Conservation (phyloP, 2,329 filamentous ascomycete species). For the Hypocrella siamensis region DNA sequence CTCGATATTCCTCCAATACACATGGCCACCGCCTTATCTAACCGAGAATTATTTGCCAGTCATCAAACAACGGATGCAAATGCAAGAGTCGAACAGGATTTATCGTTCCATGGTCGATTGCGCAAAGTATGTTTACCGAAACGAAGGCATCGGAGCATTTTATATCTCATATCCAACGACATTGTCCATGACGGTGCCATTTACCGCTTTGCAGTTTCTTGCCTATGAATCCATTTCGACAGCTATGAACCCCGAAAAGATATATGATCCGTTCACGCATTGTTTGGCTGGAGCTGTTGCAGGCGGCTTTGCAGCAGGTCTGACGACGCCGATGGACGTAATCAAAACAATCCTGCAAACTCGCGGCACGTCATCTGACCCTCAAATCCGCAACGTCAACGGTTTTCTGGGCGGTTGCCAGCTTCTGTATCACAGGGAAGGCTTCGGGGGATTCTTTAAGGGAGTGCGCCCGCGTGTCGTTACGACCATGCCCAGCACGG, state of each 20-base stretch:
- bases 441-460: constrained; percentile 78
- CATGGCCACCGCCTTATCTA: background rate
- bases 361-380: constrained; percentile 65
- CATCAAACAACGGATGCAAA: constrained; percentile 99
- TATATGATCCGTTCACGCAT: constrained; percentile 87
- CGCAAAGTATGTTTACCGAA: constrained; percentile 72
- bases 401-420: constrained; percentile 65
- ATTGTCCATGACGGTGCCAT: constrained; percentile 95
- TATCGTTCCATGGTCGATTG: constrained; percentile 81
- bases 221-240: constrained; percentile 96
- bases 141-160: constrained; percentile 80
- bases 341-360: constrained; percentile 97
- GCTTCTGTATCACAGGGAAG: constrained; percentile 72
- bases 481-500: constrained; percentile 95
- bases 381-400: constrained; percentile 71
- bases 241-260: constrained; percentile 69
- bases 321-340: constrained; percentile 93
- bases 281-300: constrained; percentile 85
- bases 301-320: constrained; percentile 79
- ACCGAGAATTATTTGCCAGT: constrained; percentile 37
- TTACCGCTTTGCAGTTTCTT: constrained; percentile 92
- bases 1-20: no score
- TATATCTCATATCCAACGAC: constrained; percentile 98
- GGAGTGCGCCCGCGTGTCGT: constrained; percentile 82
- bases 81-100: constrained; percentile 76